phyloP scores from a whole-genome alignment of 2,329 filamentous ascomycete species.

The Arthrobotrys megalospora region DNA sequence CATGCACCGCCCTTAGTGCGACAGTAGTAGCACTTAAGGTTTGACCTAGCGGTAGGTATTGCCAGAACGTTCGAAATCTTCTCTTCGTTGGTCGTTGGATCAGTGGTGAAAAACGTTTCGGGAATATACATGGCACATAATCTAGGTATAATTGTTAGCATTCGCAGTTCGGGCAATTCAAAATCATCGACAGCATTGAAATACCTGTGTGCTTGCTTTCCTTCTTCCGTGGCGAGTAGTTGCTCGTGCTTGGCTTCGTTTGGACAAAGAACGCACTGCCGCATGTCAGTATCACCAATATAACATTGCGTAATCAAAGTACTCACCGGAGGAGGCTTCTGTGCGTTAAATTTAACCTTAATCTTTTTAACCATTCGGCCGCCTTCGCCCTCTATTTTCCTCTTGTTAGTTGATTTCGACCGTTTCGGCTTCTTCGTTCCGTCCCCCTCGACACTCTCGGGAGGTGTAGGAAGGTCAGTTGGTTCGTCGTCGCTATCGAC shows the following conservation, averaged over 20 bases:
- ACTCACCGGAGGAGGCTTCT: constrained; percentile 69
- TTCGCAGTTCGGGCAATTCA: not conserved
- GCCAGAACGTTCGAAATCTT: constrained; percentile 82
- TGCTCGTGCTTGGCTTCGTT: constrained; percentile 87
- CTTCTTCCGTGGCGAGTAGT: constrained; percentile 88
- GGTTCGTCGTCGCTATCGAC: constrained; percentile 69
- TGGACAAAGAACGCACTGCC: constrained; percentile 85
- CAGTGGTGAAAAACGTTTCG: constrained; percentile 86
- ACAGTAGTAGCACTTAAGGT: constrained; percentile 95
- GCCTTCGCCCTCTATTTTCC: constrained; percentile 50
- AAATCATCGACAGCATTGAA: not conserved
- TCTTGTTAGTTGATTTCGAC: constrained; percentile 67
- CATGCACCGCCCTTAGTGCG: constrained; percentile 89
- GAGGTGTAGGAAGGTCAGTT: constrained; percentile 82
- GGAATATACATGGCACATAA: constrained; percentile 92
- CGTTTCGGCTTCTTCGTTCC: constrained; percentile 69
- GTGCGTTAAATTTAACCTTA: constrained; percentile 78
- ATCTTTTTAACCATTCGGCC: constrained; percentile 54
- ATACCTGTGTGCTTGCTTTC: constrained; percentile 83
- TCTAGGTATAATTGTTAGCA: constrained; percentile 46
- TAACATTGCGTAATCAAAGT: constrained; percentile 63
- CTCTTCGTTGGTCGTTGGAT: constrained; percentile 76
- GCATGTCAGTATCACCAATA: constrained; percentile 10
- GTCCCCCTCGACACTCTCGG: constrained; percentile 77
- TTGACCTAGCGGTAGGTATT: constrained; percentile 87